Conservation (phyloP, 306 rosid species). For the Quercus cerris region DNA sequence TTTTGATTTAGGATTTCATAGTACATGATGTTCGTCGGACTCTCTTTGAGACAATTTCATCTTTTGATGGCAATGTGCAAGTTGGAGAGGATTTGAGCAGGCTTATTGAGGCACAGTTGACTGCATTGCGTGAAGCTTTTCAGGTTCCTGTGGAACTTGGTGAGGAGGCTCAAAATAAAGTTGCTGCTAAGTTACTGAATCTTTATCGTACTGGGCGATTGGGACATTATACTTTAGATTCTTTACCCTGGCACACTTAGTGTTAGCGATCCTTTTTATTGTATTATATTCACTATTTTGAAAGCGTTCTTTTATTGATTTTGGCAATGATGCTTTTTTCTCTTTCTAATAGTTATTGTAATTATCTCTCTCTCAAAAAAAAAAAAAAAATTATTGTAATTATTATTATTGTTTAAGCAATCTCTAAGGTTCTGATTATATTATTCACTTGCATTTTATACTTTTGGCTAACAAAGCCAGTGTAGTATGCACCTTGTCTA, state of each 20-base stretch:
- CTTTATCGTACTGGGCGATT: slow-evolving; percentile 82
- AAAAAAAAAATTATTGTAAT: neutral
- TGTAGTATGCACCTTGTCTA: too few relatives aligned
- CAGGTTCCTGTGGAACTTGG: slow-evolving; percentile 36
- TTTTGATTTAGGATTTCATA: slow-evolving; percentile 47
- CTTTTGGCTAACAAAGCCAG: too few relatives aligned
- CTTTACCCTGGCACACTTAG: slow-evolving; percentile 23
- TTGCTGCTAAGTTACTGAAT: slow-evolving; percentile 60
- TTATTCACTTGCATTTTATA: neutral
- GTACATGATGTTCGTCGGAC: slow-evolving; percentile 56
- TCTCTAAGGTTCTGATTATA: neutral
- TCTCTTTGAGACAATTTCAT: slow-evolving; percentile 52
- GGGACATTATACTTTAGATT: slow-evolving; percentile 67
- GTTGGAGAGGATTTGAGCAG: slow-evolving; percentile 38
- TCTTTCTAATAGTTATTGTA: neutral
- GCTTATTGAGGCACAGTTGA: slow-evolving; percentile 49
- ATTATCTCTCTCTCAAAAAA: neutral
- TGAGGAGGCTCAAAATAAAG: slow-evolving; percentile 42
- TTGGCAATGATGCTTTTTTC: neutral
- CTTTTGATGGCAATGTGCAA: slow-evolving; percentile 43
- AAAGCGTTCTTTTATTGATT: neutral
- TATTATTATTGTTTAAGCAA: neutral
- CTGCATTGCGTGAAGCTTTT: slow-evolving; percentile 46
- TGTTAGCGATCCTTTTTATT: neutral
- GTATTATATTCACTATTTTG: neutral